phyloP scores from a whole-genome alignment of 345 rosid species.

The Schrenkiella parvula region DNA sequence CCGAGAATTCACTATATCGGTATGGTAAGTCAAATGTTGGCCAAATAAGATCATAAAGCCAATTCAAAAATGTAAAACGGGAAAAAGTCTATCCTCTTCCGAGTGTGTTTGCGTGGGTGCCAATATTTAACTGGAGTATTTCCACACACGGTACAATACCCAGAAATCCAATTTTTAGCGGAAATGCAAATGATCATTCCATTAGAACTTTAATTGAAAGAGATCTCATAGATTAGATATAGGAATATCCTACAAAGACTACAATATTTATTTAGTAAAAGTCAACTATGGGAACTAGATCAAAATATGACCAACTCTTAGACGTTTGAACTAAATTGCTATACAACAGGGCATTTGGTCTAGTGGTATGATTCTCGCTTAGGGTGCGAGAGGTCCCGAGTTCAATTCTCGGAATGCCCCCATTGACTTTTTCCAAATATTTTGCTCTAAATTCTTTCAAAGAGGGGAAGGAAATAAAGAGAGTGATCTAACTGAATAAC shows the following conservation, averaged over 20 bases:
- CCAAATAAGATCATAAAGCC: too few species aligned
- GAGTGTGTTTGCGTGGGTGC: too few species aligned
- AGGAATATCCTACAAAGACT: neutral
- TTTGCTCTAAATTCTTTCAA: too few species aligned
- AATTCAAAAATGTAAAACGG: too few species aligned
- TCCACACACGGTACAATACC: too few species aligned
- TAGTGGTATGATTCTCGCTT: conserved; percentile 88
- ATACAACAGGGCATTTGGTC: conserved; percentile 72
- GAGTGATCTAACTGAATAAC: too few species aligned
- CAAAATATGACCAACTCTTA: neutral
- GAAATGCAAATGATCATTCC: neutral
- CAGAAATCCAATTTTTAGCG: neutral
- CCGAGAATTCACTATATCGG: too few species aligned
- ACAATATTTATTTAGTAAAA: neutral
- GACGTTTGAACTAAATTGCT: neutral
- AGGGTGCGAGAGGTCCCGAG: conserved; percentile 87
- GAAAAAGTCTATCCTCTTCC: too few species aligned
- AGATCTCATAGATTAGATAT: neutral
- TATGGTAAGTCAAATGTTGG: too few species aligned
- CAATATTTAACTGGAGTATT: too few species aligned
- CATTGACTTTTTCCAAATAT: too few species aligned
- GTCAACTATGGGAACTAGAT: neutral
- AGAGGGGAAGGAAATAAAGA: too few species aligned
- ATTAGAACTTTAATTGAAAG: neutral
- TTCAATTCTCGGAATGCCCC: conserved; percentile 36